Evolutionary conservation across 1,284 basidiomycete species (phyloP).

Genomic region (Microbotryomycetes sp.): DNA sequence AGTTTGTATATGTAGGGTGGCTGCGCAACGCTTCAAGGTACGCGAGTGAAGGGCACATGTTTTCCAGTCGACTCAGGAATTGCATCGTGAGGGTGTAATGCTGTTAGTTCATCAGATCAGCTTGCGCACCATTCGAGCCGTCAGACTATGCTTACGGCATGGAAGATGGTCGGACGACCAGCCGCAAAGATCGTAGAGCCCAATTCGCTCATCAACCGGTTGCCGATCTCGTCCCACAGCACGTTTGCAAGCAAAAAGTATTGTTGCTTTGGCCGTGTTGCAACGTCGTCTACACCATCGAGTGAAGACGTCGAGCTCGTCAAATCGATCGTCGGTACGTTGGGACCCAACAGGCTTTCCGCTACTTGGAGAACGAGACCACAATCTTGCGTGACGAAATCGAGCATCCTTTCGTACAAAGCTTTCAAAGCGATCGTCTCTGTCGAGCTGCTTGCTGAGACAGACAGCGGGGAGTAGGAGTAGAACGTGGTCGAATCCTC

Average conservation of each 20-base stretch:
- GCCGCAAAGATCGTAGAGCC: constrained; percentile 78
- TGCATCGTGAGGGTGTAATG: constrained; percentile 74
- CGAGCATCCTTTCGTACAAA: constrained; percentile 72
- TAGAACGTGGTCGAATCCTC: neutral
- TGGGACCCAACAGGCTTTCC: constrained; percentile 42
- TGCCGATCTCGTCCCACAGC: constrained; percentile 75
- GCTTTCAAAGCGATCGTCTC: constrained; percentile 57
- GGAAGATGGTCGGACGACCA: constrained; percentile 81
- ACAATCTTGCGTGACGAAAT: constrained; percentile 65
- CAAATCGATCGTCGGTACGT: neutral
- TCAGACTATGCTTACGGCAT: constrained; percentile 53
- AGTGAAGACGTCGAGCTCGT: neutral
- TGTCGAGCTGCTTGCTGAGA: constrained; percentile 22
- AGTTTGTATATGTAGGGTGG: constrained; percentile 62
- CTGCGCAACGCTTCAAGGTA: constrained; percentile 62
- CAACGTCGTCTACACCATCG: neutral
- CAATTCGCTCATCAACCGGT: constrained; percentile 71
- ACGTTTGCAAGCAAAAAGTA: constrained; percentile 81
- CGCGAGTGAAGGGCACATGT: constrained; percentile 65
- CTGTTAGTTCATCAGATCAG: constrained; percentile 40
- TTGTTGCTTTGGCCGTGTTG: constrained; percentile 41
- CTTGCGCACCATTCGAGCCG: neutral
- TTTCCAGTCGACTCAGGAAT: constrained; percentile 78
- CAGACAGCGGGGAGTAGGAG: constrained; percentile 19
- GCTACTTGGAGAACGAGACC: constrained; percentile 64